Evolutionary conservation across 371 early-diverging fungal genomes (phyloP).

Genomic region (Phascolomyces articulosus): DNA sequence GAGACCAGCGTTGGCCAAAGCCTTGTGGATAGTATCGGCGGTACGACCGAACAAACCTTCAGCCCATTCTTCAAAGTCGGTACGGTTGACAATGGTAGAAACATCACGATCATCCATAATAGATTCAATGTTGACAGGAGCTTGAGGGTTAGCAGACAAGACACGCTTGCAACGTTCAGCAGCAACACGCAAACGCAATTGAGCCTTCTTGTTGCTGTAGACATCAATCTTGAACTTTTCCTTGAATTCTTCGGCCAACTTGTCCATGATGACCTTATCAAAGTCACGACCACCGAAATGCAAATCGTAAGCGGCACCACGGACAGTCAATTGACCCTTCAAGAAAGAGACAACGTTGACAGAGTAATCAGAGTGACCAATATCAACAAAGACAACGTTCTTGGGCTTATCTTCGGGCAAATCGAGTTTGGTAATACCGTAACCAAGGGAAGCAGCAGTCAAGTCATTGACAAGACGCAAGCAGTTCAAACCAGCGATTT

Average conservation of each 20-base stretch:
- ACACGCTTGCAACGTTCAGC: conserved; percentile 97
- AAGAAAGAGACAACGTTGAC: conserved; percentile 90
- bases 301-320: conserved; percentile 88
- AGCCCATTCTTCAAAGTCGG: conserved; percentile 87
- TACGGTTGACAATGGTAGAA: conserved; percentile 76
- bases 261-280: conserved; percentile 87
- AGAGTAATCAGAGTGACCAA: conserved; percentile 92
- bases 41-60: conserved; percentile 77
- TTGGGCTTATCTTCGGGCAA: conserved; percentile 94
- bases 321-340: conserved; percentile 94
- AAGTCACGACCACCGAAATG: conserved; percentile 96
- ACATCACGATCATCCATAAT: conserved; percentile 95
- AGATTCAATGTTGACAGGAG: conserved; percentile 92
- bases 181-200: conserved; percentile 88
- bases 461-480: conserved; percentile 93
- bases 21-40: conserved; percentile 73
- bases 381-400: conserved; percentile 92
- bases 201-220: conserved; percentile 86
- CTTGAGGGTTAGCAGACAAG: conserved; percentile 90
- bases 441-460: conserved; percentile 94
- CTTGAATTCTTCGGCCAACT: conserved; percentile 86
- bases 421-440: conserved; percentile 97
- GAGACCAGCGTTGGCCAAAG: conserved; percentile 80
- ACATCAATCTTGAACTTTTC: conserved; percentile 96
- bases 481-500: conserved; percentile 92